These are phyloP conservation scores for Camillea tinctor DNA, from an alignment of 2,329 filamentous ascomycete genomes.

Conservation along the genomic window DNA sequence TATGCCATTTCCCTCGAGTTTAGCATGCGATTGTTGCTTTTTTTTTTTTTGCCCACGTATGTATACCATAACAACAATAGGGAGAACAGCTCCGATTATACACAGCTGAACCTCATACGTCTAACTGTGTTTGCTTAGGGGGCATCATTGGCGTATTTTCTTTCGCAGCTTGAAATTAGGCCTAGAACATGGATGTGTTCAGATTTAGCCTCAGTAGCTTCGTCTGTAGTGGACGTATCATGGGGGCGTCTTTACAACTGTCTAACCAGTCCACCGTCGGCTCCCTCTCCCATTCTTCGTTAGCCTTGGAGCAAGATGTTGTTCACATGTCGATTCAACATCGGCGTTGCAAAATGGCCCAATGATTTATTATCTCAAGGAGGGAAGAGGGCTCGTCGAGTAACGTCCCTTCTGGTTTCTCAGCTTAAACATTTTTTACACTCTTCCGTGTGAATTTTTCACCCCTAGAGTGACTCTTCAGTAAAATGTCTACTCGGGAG, in stretches of 20 bases:
- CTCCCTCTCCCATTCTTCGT: not conserved
- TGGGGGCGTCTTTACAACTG: not conserved
- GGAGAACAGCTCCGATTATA: too few species aligned
- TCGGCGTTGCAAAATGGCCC: not conserved
- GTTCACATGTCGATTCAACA: too few species aligned
- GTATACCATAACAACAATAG: too few species aligned
- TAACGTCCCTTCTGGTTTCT: not conserved
- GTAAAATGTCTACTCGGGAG: slow-evolving; percentile 26
- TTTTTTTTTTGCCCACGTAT: too few species aligned
- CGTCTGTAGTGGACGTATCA: not conserved
- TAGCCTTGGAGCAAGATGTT: slow-evolving; percentile 4
- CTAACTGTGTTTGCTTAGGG: not conserved
- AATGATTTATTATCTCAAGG: not conserved
- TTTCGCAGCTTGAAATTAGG: not conserved
- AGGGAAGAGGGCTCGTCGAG: not conserved
- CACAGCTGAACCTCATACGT: not conserved
- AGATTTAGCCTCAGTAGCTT: not conserved
- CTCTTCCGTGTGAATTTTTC: not conserved
- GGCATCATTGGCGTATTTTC: not conserved
- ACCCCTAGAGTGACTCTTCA: not conserved
- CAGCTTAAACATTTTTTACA: not conserved
- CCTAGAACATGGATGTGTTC: not conserved
- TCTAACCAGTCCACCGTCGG: not conserved
- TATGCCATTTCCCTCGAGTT: too few species aligned
- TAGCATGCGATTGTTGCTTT: too few species aligned